phyloP scores from a whole-genome alignment of 2,329 filamentous ascomycete species.

The Gaeumannomyces tritici region DNA sequence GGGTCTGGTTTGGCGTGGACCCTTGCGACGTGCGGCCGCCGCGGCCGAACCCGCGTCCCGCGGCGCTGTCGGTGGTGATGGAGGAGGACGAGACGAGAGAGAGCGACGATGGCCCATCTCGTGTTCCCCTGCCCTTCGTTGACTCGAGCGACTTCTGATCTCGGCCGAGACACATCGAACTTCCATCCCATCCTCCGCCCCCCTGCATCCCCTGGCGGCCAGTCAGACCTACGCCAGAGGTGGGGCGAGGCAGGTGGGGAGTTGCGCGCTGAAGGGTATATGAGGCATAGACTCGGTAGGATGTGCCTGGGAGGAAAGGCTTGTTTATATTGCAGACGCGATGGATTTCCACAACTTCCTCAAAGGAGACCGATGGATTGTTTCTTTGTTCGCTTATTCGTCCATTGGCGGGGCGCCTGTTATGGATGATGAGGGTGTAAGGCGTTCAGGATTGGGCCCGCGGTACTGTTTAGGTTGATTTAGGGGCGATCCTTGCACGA shows the following conservation, averaged over 20 bases:
- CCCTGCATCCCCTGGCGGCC: not conserved
- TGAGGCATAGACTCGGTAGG: not conserved
- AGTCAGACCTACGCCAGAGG: not conserved
- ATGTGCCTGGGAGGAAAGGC: not conserved
- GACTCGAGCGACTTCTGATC: not conserved
- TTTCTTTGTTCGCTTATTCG: not conserved
- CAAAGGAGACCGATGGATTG: not conserved
- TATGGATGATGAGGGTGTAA: too few relatives aligned
- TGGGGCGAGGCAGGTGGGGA: not conserved
- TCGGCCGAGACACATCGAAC: too few relatives aligned
- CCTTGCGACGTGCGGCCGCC: constrained; percentile 6
- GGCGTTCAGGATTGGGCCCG: too few relatives aligned
- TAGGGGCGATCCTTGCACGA: not conserved
- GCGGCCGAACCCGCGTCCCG: not conserved
- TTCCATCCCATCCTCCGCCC: too few relatives aligned
- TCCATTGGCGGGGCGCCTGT: too few relatives aligned
- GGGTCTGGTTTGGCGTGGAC: constrained; percentile 12
- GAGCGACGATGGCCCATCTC: too few relatives aligned
- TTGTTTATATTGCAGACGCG: not conserved
- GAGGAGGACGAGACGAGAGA: not conserved
- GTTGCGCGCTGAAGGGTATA: not conserved
- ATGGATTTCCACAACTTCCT: not conserved
- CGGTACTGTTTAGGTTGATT: not conserved
- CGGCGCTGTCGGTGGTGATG: not conserved
- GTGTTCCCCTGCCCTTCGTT: not conserved